Conservation (phyloP, 139 green algal species). For the Nannochloris sp. region DNA sequence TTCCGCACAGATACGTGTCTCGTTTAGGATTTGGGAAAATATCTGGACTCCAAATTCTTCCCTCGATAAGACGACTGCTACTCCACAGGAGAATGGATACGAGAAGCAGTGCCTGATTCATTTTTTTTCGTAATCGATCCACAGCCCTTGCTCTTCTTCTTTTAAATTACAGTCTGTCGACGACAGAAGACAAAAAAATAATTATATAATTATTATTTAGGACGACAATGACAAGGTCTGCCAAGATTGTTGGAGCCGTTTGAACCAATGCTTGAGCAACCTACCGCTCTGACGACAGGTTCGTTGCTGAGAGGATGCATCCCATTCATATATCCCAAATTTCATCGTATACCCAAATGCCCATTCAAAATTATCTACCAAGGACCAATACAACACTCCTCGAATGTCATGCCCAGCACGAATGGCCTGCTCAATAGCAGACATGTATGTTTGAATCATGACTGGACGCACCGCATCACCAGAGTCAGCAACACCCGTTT, state of each 20-base stretch:
- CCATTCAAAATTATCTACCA: constrained; percentile 67
- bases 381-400: constrained; percentile 59
- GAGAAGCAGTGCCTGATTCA: not conserved
- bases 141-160: not conserved
- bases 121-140: not conserved
- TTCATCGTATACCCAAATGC: constrained; percentile 48
- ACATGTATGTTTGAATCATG: constrained; percentile 36
- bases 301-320: constrained; percentile 16
- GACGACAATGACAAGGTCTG: not conserved
- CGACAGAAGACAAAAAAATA: not conserved
- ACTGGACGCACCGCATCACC: constrained; percentile 32
- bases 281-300: constrained; percentile 3
- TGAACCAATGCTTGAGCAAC: constrained; percentile 16
- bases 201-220: not conserved
- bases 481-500: constrained; percentile 63
- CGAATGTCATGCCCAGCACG: constrained; percentile 19
- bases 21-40: constrained; percentile 24
- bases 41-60: constrained; percentile 8
- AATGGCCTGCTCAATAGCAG: constrained; percentile 19
- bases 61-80: not conserved
- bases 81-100: not conserved
- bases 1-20: constrained; percentile 11
- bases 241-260: not conserved
- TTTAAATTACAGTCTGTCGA: not conserved
- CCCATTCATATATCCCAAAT: constrained; percentile 31